phyloP scores from a whole-genome alignment of 306 rosid species.

The Quercus variabilis region DNA sequence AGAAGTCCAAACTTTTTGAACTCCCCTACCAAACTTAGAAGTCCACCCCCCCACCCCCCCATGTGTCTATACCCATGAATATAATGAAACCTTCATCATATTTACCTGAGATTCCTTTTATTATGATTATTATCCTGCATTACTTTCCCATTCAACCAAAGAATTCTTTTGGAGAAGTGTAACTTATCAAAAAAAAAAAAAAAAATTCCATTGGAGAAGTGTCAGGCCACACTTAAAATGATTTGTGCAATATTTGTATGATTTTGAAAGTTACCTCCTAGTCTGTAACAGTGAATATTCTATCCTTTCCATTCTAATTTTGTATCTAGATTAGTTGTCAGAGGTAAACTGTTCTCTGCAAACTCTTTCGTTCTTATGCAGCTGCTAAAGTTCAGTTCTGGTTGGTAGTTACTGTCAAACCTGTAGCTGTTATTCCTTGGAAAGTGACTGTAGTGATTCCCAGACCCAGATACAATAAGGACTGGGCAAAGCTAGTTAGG shows the following conservation, averaged over 20 bases:
- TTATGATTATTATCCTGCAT: background rate
- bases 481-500: background rate
- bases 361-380: background rate
- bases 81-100: background rate
- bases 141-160: background rate
- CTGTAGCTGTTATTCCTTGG: background rate
- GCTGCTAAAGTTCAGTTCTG: background rate
- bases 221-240: background rate
- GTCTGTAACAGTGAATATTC: background rate
- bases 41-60: too few relatives aligned
- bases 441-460: background rate
- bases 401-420: background rate
- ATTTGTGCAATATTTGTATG: background rate
- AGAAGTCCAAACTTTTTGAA: too few relatives aligned
- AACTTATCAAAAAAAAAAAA: background rate
- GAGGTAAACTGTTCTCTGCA: background rate
- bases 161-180: background rate
- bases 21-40: too few relatives aligned
- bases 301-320: background rate
- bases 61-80: background rate
- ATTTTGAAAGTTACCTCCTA: background rate
- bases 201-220: background rate
- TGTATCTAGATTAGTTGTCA: background rate
- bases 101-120: background rate
- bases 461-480: background rate